phyloP scores from a whole-genome alignment of 352 stramenopile species.

The Pelagophyceae sp. region DNA sequence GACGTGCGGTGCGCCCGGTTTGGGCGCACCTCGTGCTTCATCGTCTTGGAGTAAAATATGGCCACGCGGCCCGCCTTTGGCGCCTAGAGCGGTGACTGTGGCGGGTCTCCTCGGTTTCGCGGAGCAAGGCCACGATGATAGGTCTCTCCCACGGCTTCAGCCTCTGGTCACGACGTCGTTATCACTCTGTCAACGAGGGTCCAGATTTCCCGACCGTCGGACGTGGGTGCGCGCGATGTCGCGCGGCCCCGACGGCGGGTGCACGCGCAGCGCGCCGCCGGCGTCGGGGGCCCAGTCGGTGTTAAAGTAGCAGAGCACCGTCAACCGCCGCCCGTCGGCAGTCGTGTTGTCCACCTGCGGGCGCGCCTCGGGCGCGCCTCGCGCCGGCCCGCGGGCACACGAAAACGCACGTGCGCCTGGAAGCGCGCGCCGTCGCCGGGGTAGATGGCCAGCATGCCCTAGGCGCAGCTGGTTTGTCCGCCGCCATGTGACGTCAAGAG shows the following conservation, averaged over 20 bases:
- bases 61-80: slow-evolving; percentile 27
- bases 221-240: no score
- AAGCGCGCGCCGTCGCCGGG: slow-evolving; percentile 31
- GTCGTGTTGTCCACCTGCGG: slow-evolving; percentile 40
- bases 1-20: slow-evolving; percentile 8
- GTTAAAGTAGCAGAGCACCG: slow-evolving; percentile 33
- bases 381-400: no score
- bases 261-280: slow-evolving; percentile 25
- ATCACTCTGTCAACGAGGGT: no score
- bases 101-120: no score
- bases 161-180: no score
- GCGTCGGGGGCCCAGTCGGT: slow-evolving; percentile 23
- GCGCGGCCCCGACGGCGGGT: slow-evolving; percentile 14
- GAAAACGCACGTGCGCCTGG: slow-evolving; percentile 34
- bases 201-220: no score
- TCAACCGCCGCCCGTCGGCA: slow-evolving; percentile 28
- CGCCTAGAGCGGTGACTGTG: no score
- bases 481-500: no score
- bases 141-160: no score
- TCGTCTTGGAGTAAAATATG: slow-evolving; percentile 30
- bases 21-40: slow-evolving; percentile 33
- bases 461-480: no score
- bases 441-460: slow-evolving; percentile 35
- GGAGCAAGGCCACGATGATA: no score
- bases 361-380: no score